Base-by-base conservation (phyloP, 495 filamentous ascomycete species). In the Trichocladium antarcticum region DNA sequence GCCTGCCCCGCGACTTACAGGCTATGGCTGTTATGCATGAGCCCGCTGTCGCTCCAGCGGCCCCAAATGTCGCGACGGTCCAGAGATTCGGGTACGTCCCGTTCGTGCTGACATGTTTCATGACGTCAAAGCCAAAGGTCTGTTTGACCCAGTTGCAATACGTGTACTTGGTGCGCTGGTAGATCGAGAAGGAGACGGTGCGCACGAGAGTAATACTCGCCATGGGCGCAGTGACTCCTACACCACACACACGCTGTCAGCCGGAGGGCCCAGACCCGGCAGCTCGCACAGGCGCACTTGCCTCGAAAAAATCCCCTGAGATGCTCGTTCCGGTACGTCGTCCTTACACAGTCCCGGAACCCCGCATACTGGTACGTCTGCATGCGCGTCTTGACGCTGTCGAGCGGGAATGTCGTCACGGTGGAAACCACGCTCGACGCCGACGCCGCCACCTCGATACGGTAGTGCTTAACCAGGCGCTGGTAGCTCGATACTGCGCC, bases 131-230 rank as follows among this genome's bases (percentile, higher is more conserved):
- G 20, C 84, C 85, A 38, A 82, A 81, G 45, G 80, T 67, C 29
- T 55, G 58, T 56, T 77, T 74, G 58, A 85, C 74, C 74, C 74
- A 81, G 54, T 73, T 71, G 47, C 85, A 81, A 57, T 89, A 83
- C 10, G 69, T 66, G 63, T 87, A 79, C 67, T 95, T 95, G 34
- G 85, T 82, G 32, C 74, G 75, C 64, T 88, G 86, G 69, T 96
- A 96, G 46, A 90, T 83, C 29, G 87, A 89, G 61, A 96, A 95
- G n/a, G 86, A 92, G 42, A 94, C 75, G 16, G 90, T 92, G 31
- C 89, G 81, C 46, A 95, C 89, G 41, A 87, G 74, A 8, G 89
- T 95, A 42, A 96, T 84, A 70, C 85, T 92, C 16, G 79, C 79
- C 60, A 96, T 73, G 28, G 89, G 89, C 41, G 87, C 84, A 31